These are phyloP conservation scores for Croton laevigatus DNA, from an alignment of 441 rosid genomes.

Conservation along the genomic window DNA sequence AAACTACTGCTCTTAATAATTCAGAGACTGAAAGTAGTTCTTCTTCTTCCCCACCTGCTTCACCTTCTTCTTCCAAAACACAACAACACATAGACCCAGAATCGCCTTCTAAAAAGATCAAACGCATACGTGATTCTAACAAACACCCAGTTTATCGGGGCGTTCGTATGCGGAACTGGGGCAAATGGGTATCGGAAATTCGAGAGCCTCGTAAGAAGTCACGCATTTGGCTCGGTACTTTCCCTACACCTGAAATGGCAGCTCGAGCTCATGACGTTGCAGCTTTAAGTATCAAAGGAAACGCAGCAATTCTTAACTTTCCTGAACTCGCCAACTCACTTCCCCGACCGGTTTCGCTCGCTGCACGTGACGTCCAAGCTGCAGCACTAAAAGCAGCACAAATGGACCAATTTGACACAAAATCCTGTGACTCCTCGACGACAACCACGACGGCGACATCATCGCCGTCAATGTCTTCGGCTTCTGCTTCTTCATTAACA, in stretches of 20 bases:
- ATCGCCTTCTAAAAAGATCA: slow-evolving; percentile 29
- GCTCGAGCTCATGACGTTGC: slow-evolving; percentile 96
- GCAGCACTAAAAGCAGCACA: slow-evolving; percentile 84
- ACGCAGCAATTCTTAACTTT: slow-evolving; percentile 78
- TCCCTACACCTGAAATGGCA: slow-evolving; percentile 90
- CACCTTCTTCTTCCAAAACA: neutral
- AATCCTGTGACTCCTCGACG: slow-evolving; percentile 11
- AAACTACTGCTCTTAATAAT: slow-evolving; percentile 11
- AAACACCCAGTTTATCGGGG: slow-evolving; percentile 79
- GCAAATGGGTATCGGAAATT: slow-evolving; percentile 97
- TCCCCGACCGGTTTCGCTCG: slow-evolving; percentile 66
- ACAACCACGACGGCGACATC: slow-evolving; percentile 9
- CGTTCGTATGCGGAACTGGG: slow-evolving; percentile 90
- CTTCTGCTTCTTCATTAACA: slow-evolving; percentile 33
- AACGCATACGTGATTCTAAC: slow-evolving; percentile 39
- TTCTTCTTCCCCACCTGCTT: slow-evolving; percentile 22
- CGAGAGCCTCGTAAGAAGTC: slow-evolving; percentile 91
- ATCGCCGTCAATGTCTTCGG: slow-evolving; percentile 15
- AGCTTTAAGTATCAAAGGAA: slow-evolving; percentile 72
- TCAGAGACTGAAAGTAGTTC: slow-evolving; percentile 41
- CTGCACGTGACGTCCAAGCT: slow-evolving; percentile 82
- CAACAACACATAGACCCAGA: neutral
- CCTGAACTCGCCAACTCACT: slow-evolving; percentile 60
- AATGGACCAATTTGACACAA: slow-evolving; percentile 43
- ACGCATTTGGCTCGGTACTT: slow-evolving; percentile 94